Conservation (phyloP, 306 rosid species). For the Trifolium fragiferum region DNA sequence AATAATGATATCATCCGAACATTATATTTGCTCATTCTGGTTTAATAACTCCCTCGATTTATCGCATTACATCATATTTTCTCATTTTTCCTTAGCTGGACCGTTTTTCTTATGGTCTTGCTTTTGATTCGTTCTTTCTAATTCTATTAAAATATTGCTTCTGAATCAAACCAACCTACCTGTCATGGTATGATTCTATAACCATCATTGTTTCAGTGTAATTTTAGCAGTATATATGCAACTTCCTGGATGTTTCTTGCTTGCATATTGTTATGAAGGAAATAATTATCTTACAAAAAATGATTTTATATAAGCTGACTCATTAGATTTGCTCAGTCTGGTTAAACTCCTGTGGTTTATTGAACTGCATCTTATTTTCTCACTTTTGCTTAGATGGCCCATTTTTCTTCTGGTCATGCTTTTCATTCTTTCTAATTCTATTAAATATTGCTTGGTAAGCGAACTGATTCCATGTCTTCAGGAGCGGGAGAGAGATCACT, state of each 20-base stretch:
- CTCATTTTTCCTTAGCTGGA: background rate
- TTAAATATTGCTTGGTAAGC: background rate
- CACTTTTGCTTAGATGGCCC: background rate
- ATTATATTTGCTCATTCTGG: constrained; percentile 26
- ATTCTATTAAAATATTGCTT: constrained; percentile 8
- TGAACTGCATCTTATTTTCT: background rate
- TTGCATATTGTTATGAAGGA: background rate
- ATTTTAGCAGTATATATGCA: constrained; percentile 14
- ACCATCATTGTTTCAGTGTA: constrained; percentile 18
- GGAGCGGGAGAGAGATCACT: constrained; percentile 96
- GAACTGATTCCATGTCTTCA: constrained; percentile 41
- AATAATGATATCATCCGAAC: background rate
- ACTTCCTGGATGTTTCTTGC: constrained; percentile 28
- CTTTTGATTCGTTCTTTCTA: constrained; percentile 8
- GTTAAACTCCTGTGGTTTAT: background rate
- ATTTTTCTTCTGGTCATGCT: constrained; percentile 5
- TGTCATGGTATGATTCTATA: constrained; percentile 5
- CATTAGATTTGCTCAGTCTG: background rate
- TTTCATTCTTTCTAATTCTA: background rate
- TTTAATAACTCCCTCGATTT: background rate
- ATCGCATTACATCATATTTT: background rate
- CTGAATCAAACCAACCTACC: constrained; percentile 6
- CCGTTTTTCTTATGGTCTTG: background rate
- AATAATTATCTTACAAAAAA: background rate
- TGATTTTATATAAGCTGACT: background rate